phyloP scores from a whole-genome alignment of 176 grass and related monocot species.

The Oryza coarctata region DNA sequence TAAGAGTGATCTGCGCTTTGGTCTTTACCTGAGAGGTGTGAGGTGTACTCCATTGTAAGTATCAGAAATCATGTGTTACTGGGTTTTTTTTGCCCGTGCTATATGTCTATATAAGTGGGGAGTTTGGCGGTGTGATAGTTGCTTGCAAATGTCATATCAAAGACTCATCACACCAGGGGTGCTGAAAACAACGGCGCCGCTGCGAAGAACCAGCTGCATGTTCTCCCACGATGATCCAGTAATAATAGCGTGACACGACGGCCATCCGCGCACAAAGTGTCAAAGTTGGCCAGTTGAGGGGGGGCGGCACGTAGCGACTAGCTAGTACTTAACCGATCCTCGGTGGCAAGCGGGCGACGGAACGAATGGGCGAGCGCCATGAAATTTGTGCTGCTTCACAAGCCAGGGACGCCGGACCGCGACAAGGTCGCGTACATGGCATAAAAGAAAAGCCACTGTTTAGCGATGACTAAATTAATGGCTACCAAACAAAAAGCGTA shows the following conservation, averaged over 20 bases:
- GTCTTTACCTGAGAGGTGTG: background rate
- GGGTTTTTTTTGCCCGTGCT: background rate
- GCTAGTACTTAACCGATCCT: background rate
- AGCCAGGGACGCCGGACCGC: background rate
- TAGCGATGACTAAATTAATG: background rate
- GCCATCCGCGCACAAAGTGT: background rate
- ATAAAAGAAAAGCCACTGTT: conserved; percentile 21
- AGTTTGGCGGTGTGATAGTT: background rate
- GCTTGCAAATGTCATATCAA: background rate
- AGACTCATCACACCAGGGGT: background rate
- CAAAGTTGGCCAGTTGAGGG: background rate
- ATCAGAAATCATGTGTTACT: conserved; percentile 6
- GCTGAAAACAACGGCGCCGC: background rate
- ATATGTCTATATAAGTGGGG: background rate
- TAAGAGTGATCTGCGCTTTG: background rate
- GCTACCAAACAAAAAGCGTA: conserved; percentile 38
- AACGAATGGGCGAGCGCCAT: conserved; percentile 3
- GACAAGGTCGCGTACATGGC: conserved; percentile 17
- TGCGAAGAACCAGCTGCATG: background rate
- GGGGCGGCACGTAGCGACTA: background rate
- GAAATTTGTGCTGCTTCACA: background rate
- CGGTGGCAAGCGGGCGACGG: background rate
- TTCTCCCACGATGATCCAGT: background rate
- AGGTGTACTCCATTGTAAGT: conserved; percentile 20
- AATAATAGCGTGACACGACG: background rate